Base-by-base conservation (phyloP, 352 stramenopile species). In the Globisporangium cystogenes region DNA sequence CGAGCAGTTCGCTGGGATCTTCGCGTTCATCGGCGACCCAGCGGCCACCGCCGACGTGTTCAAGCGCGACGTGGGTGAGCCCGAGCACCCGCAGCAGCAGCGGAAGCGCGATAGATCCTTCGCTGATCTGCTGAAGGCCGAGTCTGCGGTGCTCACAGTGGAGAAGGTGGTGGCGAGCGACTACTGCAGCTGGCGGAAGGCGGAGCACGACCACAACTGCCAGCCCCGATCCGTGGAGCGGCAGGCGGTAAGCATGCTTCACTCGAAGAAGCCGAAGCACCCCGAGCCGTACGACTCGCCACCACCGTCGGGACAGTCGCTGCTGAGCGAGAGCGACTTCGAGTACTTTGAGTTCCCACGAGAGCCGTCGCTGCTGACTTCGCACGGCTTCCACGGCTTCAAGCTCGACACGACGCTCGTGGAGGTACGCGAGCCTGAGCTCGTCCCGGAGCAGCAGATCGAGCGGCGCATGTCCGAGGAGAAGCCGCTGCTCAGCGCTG, bases 151-250 rank as follows among this genome's bases (percentile, higher is more conserved):
- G 10, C 42, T 47, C 4, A 14, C 40, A 3, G 21, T 60, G 8
- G 54, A 65, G 52, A 62, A 56, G 37, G 47, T 68, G 33, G 57
- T 68, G 7, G 58, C 62, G 23, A 68, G 62, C 18, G 58, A 68
- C 57, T 68, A 66, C 29, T 68, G 57, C 45, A 57, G 48, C 35
- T 65, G 62, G 62, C 48, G 53, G 11, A 24, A 48, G 14, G 39
- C 42, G 12, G 45, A 21, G 16, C 54, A 20, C 16, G 23, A 27
- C 1, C 37, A 36, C 20, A 31, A 53, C 8, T n/a, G 21, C n/a
- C 26, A 52, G 31, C 40, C 40, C 2, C 18, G 43, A 35, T 23
- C 43, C 18, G 23, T 52, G 7, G 52, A 33, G 31, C n/a, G 35
- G n/a, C 33, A 47, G 35, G 23, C 35, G 16, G 26, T 21, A 33